Evolutionary conservation across 352 stramenopile species (phyloP).

Genomic region (Blastocystis sp.): DNA sequence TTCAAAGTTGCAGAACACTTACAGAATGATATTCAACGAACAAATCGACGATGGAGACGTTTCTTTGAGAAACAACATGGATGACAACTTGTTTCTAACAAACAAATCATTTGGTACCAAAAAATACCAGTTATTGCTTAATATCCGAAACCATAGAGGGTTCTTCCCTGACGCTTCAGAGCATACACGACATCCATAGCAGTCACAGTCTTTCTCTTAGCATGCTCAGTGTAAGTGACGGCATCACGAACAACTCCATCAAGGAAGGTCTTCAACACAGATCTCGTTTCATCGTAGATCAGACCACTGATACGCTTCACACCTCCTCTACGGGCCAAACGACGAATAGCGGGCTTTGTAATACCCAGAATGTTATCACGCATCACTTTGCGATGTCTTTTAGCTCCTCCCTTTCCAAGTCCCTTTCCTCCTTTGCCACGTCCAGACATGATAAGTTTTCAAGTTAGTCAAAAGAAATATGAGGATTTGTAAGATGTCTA

Average conservation of each 20-base stretch:
- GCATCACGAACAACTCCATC: constrained; percentile 95
- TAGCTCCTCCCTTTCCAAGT: constrained; percentile 90
- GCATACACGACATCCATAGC: constrained; percentile 96
- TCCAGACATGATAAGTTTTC: constrained; percentile 75
- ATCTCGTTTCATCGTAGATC: constrained; percentile 77
- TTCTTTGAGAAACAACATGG: neutral
- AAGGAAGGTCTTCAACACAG: constrained; percentile 87
- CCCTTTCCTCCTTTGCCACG: constrained; percentile 89
- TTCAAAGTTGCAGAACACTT: constrained; percentile 48
- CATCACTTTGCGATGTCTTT: constrained; percentile 92
- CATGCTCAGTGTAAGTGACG: constrained; percentile 91
- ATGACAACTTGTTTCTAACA: constrained; percentile 71
- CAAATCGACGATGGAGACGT: constrained; percentile 29
- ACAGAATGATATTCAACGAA: neutral
- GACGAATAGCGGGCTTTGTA: constrained; percentile 84
- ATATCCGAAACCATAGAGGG: constrained; percentile 86
- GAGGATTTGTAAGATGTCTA: neutral
- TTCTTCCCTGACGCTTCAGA: constrained; percentile 91
- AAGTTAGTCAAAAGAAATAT: neutral
- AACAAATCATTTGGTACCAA: constrained; percentile 6
- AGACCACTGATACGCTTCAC: constrained; percentile 73
- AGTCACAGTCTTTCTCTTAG: constrained; percentile 91
- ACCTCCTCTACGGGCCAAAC: constrained; percentile 72
- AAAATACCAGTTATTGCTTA: constrained; percentile 69
- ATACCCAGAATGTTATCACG: constrained; percentile 95